Evolutionary conservation across 2,329 filamentous ascomycete species (phyloP), one percentile per base, ranked within the genome.

Genomic region (Hawksworthiomyces lignivorus): DNA sequence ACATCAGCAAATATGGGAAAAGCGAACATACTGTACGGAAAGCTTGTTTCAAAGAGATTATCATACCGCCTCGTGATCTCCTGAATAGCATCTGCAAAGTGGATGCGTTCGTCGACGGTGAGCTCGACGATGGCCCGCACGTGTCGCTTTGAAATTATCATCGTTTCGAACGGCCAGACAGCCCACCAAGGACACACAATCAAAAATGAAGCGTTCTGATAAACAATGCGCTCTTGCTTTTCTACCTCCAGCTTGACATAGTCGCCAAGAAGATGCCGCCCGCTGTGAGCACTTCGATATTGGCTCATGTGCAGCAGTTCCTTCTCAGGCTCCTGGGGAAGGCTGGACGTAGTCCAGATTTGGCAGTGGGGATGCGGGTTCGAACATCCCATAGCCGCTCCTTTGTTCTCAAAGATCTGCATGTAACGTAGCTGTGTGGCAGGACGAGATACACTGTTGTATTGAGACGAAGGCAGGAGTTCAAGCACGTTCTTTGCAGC

Each of bases 341-440:
- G 68, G 7, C 81, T 84, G 18, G 87, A 95, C 0, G 89, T 94
- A 3, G 87, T 92, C 92, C 92, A 98, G 48, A 96, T 74, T 62
- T 98, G 92, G 45, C 92, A 90, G 64, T 98, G 92, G 1, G 92
- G 92, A 61, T 98, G 92, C 1, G 92, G 92, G 61, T 98, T 98
- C 2, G 90, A 97, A 69, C 92, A 98, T 39, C 92, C 92, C 92
- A 98, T 98, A 10, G 90, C 87, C 1, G 85, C 80, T 39, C 92
- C 92, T 66, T 98, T 98, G 70, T 98, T 98, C 67, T 98, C 92
- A 49, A 98, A 98, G 50, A 98, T 97, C 60, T 98, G 92, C 89
- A 98, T 96, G 66, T 94, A 97, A 41, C 84, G 79, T 55, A 94
- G 87, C 63, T 94, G 87, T 40, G 84, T 75, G 39, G 73, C 78